Conservation (phyloP, 2,329 filamentous ascomycete genomes). For the Rhinocladiella similis region DNA sequence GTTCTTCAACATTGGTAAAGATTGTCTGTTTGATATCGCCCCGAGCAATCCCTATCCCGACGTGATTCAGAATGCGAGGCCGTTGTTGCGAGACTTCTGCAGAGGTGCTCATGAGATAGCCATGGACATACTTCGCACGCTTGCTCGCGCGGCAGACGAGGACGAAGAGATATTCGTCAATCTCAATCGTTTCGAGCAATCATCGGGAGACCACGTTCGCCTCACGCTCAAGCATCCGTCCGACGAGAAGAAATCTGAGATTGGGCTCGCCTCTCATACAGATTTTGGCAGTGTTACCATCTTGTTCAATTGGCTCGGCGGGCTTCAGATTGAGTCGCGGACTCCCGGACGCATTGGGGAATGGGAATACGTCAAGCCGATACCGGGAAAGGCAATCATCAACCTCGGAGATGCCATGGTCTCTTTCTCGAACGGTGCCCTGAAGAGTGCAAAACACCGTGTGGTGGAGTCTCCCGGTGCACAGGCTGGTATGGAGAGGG, state of each 20-base stretch:
- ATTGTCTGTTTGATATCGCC: conserved; percentile 3
- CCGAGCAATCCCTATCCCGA: conserved; percentile 1
- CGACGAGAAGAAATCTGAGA: conserved; percentile 28
- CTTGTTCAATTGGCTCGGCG: conserved; percentile 33
- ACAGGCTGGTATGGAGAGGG: conserved; percentile 47
- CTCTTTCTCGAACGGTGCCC: conserved; percentile 44
- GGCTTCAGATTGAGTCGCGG: conserved; percentile 34
- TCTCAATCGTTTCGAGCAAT: conserved; percentile 23
- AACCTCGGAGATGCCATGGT: conserved; percentile 48
- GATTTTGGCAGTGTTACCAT: conserved; percentile 38
- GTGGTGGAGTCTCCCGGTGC: conserved; percentile 51
- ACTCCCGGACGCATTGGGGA: conserved; percentile 37
- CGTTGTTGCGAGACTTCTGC: not conserved
- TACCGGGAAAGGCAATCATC: conserved; percentile 48
- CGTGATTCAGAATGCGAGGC: conserved; percentile 6
- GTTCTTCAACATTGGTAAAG: conserved; percentile 24
- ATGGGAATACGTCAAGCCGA: conserved; percentile 55
- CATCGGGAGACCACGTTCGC: conserved; percentile 54
- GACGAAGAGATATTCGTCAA: conserved; percentile 24
- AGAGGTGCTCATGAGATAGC: conserved; percentile 24
- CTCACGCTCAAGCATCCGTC: conserved; percentile 35
- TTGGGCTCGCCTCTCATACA: conserved; percentile 29
- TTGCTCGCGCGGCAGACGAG: conserved; percentile 25
- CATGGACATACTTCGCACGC: conserved; percentile 24
- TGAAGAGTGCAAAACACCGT: conserved; percentile 48